Evolutionary conservation across 495 filamentous ascomycete species (phyloP), one percentile per base, ranked within the genome.

Genomic region (Astrocystis sublimbata): DNA sequence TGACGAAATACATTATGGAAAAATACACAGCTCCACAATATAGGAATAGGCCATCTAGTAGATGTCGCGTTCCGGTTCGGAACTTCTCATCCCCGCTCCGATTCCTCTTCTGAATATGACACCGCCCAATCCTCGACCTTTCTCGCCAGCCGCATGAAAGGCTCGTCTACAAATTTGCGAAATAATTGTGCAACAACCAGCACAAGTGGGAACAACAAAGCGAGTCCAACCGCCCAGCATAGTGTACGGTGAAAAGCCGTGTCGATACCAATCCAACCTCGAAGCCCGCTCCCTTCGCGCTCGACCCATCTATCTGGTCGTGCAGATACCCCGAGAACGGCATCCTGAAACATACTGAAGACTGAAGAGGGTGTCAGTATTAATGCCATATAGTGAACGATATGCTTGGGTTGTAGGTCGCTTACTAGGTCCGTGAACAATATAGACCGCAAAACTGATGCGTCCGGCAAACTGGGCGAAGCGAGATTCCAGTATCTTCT

Each of bases 391-490:
- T 19, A 2, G 10, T 35, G 24, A 21, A 35, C 8, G 30, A 7
- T 6, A 49, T 24, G 19, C 3, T 45, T 4, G 42, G 42, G 40
- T 3, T 1, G 26, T 2, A 24, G 26, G n/a, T 6, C 6, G 46
- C 54, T 46, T 19, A 58, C 54, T 17, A 3, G 83, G 81, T 1
- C 84, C 85, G 54, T 88, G 85, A 28, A 83, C 78, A 58, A 87
- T 82, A 53, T 87, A 88, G 35, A 88, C 78, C 8, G 83, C 79
- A 62, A 80, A 88, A 33, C 83, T 85, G 65, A 87, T 83, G 24
- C 82, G 79, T 40, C 85, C 86, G 13, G 85, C 78, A 65, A 89
- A 89, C 65, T 86, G 86, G 21, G 85, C 83, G 0, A 88, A 46
- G 0, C 74, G 68, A 41, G 81, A 80, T 45, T 78, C 80, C 71